Evolutionary conservation across 192 early-diverging fungal genomes (phyloP).

Genomic region (Dissophora ornata): DNA sequence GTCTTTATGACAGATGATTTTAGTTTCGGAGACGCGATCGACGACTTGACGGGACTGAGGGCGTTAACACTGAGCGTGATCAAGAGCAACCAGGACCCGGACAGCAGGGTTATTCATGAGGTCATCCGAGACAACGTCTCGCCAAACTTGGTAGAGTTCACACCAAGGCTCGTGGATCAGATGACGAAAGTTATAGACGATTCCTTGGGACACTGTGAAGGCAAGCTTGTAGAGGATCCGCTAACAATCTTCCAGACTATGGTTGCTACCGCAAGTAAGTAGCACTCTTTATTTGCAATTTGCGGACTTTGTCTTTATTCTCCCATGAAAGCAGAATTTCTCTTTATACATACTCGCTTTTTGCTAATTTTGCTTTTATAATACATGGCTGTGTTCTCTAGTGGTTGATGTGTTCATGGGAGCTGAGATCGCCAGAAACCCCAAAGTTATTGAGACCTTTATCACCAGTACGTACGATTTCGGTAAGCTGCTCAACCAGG

Average conservation of each 20-base stretch:
- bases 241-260: constrained; percentile 43
- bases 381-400: neutral
- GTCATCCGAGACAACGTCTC: constrained; percentile 48
- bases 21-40: constrained; percentile 22
- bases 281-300: no score
- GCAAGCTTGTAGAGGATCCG: constrained; percentile 30
- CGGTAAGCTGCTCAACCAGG: constrained; percentile 9
- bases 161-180: constrained; percentile 37
- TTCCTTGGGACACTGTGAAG: constrained; percentile 17
- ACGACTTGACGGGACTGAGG: constrained; percentile 20
- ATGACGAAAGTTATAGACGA: constrained; percentile 9
- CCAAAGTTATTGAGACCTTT: constrained; percentile 33
- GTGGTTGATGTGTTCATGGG: constrained; percentile 49
- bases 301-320: no score
- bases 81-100: constrained; percentile 21
- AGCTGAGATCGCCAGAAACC: constrained; percentile 22
- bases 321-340: no score
- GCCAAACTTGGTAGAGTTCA: constrained; percentile 51
- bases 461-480: constrained; percentile 34
- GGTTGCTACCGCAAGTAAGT: constrained; percentile 54
- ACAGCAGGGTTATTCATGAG: constrained; percentile 15
- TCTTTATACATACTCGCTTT: neutral
- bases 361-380: neutral
- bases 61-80: constrained; percentile 11
- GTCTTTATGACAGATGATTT: constrained; percentile 52